Evolutionary conservation across 352 stramenopile genomes (phyloP), one percentile per base, ranked within the genome.

Genomic region (Aphanomyces invadans): DNA sequence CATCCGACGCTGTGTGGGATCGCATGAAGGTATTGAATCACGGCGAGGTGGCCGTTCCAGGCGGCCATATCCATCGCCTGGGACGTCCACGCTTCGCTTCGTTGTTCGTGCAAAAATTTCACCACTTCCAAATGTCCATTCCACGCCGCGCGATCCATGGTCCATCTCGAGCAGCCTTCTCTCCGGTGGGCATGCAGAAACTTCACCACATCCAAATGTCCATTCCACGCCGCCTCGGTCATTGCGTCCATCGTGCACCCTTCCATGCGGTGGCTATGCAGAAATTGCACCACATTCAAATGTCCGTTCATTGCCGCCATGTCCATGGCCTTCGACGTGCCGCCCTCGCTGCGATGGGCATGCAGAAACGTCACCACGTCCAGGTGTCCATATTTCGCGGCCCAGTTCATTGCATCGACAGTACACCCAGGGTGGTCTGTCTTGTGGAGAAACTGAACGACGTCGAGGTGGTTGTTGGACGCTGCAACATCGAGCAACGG

Each of bases 391-490:
- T 73, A 44, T 15, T 48, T 56, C 31, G 66, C 70, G 1, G 66
- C 70, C n/a, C 52, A 70, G 33, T 75, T 62, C 26, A 68, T 71
- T 0, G 70, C 68, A 11, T 71, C 44, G 26, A 55, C 29, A 28
- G 69, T 71, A 49, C 63, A 73, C 15, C 69, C 64, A 19, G 69
- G 61, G 21, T 45, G n/a, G 2, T 46, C 61, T 19, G 70, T 39
- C 25, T 33, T 49, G 53, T 73, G 66, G 33, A 75, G 62, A 21
- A 71, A 73, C 28, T 66, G 42, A 19, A 75, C 19, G 3, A 73
- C 62, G 28, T 61, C 54, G 21, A 73, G 67, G 36, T 73, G 52
- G 10, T 68, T 68, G 42, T 69, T 45, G 29, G 65, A 62, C 28
- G 62, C 70, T 4, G 70, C 70, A 26, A 64, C 70, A 45, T 75